Percentiles rank a stretch among this genome's conserved stretches.
phyloP scores from a whole-genome alignment of 2,329 filamentous ascomycete genomes.

The Calycina marina region DNA sequence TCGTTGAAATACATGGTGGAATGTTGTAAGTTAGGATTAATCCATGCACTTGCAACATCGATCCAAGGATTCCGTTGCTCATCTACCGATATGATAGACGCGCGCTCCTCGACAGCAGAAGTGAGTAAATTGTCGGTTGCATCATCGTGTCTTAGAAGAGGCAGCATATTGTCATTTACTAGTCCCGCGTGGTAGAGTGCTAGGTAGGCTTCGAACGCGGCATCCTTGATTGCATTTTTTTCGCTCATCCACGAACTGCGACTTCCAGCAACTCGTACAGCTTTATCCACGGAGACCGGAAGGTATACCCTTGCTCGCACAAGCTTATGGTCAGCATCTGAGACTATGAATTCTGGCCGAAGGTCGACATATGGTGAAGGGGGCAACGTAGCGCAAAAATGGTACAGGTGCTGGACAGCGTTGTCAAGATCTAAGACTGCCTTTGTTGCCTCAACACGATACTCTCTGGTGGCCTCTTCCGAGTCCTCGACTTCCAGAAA shows the following conservation, averaged over 20 bases:
- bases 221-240: conserved; percentile 52
- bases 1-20: conserved; percentile 26
- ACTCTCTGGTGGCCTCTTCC: conserved; percentile 23
- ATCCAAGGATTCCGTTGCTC: conserved; percentile 26
- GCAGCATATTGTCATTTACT: conserved; percentile 66
- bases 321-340: conserved; percentile 26
- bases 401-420: conserved; percentile 60
- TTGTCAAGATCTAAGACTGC: conserved; percentile 57
- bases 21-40: too few relatives aligned
- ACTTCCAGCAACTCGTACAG: conserved; percentile 40
- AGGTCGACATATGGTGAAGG: conserved; percentile 43
- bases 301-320: conserved; percentile 51
- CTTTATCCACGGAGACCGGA: conserved; percentile 52
- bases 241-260: conserved; percentile 49
- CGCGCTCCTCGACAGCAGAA: conserved; percentile 31
- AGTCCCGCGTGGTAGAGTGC: conserved; percentile 55
- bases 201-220: conserved; percentile 60
- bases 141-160: conserved; percentile 27
- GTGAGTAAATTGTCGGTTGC: conserved; percentile 35
- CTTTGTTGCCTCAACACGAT: conserved; percentile 35
- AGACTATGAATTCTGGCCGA: conserved; percentile 49
- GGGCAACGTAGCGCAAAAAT: conserved; percentile 56
- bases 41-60: too few relatives aligned
- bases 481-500: conserved; percentile 11
- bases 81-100: conserved; percentile 23